Evolutionary conservation across 1,284 basidiomycete genomes (phyloP).

Genomic region (Apiotrichum porosum): DNA sequence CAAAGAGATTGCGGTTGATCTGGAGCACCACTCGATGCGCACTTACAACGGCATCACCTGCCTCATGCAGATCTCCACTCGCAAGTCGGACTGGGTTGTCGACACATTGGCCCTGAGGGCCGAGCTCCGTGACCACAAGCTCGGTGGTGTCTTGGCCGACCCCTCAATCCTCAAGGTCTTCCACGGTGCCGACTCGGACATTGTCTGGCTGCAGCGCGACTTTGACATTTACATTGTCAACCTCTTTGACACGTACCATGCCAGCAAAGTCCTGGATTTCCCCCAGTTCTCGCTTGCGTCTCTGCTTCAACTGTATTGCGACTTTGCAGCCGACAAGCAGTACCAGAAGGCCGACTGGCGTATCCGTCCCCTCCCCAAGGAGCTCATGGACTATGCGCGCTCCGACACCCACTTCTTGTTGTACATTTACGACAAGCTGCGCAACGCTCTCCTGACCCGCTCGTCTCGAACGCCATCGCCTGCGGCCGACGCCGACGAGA

Average conservation of each 20-base stretch:
- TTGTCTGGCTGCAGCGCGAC: slow-evolving; percentile 94
- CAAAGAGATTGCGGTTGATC: slow-evolving; percentile 85
- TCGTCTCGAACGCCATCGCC: slow-evolving; percentile 37
- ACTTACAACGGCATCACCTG: slow-evolving; percentile 85
- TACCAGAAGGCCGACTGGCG: slow-evolving; percentile 98
- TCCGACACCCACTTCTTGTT: slow-evolving; percentile 94
- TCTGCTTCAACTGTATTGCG: slow-evolving; percentile 82
- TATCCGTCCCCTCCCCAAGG: slow-evolving; percentile 78
- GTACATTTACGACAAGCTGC: slow-evolving; percentile 88
- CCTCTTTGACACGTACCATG: slow-evolving; percentile 94
- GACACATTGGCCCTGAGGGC: slow-evolving; percentile 75
- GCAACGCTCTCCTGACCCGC: slow-evolving; percentile 69
- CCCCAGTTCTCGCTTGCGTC: slow-evolving; percentile 76
- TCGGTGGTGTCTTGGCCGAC: slow-evolving; percentile 69
- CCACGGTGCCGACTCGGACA: slow-evolving; percentile 91
- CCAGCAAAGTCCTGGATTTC: slow-evolving; percentile 78
- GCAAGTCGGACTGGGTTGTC: slow-evolving; percentile 79
- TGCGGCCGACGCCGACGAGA: slow-evolving; percentile 5
- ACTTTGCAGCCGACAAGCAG: slow-evolving; percentile 89
- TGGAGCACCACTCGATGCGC: slow-evolving; percentile 87
- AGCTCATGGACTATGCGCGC: slow-evolving; percentile 88
- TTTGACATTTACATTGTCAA: slow-evolving; percentile 91
- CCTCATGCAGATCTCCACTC: slow-evolving; percentile 86
- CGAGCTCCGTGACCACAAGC: slow-evolving; percentile 56
- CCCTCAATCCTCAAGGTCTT: slow-evolving; percentile 83